Evolutionary conservation across 2,329 filamentous ascomycete species (phyloP), one percentile per base, ranked within the genome.

Genomic region (Tolypocladium guangdongense): DNA sequence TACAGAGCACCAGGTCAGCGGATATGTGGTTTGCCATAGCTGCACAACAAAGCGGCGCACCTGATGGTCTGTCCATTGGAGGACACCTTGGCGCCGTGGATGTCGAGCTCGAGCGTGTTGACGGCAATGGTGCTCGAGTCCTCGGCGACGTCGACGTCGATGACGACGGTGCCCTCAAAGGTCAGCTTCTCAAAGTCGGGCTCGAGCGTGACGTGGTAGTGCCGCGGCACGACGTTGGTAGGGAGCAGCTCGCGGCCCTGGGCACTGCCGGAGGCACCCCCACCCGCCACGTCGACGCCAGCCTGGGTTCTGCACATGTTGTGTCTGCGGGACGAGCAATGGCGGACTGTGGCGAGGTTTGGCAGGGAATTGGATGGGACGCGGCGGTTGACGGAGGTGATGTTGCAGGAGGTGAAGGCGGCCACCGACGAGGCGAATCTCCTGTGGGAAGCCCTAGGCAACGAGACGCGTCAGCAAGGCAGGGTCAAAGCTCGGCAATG

Each of bases 131-230:
- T 90, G 62, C 78, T 88, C 60, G 88, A 88, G 66, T 95, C 88
- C 67, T 96, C 84, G 56, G 82, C 79, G 39, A 96, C 88, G 62
- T 96, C 88, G 56, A 96, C 80, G 64, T 96, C 89, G 65, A 97
- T 91, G 54, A 83, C 72, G 51, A 96, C 90, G 12, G 79, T 86
- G 59, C 92, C 92, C 55, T 92, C 81, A 68, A 92, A 97, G 58
- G 83, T 90, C 71, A 93, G 90, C 59, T 86, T 90, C 62, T 87
- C 80, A 62, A 97, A 88, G 74, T 96, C 83, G 52, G 92, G 90
- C 74, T 97, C 93, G 57, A 97, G 78, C 1, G 88, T 93, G 62
- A 97, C 73, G 69, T 95, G 83, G 73, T 97, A 97, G 74, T 97
- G 90, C 39, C 79, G 73, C n/a, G 92, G 91, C 69, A 92, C 87